Percentiles rank a stretch among this genome's conserved stretches.
phyloP scores from a whole-genome alignment of 345 rosid genomes.

The Gossypium stocksii region DNA sequence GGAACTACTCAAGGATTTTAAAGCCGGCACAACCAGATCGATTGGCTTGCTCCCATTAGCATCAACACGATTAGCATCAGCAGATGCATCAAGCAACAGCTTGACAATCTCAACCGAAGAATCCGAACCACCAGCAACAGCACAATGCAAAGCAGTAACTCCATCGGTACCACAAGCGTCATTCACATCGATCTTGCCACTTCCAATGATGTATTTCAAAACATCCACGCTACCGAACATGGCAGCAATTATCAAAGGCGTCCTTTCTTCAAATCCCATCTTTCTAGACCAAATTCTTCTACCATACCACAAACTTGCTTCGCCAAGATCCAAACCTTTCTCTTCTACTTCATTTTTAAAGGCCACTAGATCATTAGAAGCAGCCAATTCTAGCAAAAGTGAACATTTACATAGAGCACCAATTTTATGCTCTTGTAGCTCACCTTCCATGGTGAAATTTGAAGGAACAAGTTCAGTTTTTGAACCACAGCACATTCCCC shows the following conservation, averaged over 20 bases:
- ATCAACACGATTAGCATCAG: conserved; percentile 47
- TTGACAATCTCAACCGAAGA: conserved; percentile 54
- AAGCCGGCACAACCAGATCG: conserved; percentile 43
- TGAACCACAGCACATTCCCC: conserved; percentile 46
- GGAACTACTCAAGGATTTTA: conserved; percentile 34
- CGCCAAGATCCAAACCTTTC: conserved; percentile 42
- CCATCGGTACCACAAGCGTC: conserved; percentile 64
- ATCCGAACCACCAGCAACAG: conserved; percentile 66
- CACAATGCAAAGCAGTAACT: conserved; percentile 90
- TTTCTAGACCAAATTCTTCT: conserved; percentile 63
- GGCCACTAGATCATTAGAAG: conserved; percentile 56
- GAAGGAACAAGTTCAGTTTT: conserved; percentile 33
- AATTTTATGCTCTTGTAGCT: conserved; percentile 28
- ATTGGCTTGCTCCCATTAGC: conserved; percentile 63
- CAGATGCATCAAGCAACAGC: conserved; percentile 62
- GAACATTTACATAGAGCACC: conserved; percentile 25
- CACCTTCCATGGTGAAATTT: conserved; percentile 41
- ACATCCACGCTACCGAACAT: conserved; percentile 67
- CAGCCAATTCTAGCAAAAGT: conserved; percentile 73
- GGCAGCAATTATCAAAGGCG: conserved; percentile 83
- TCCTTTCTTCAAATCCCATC: conserved; percentile 82
- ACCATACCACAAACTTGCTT: conserved; percentile 68
- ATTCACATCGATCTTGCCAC: conserved; percentile 50
- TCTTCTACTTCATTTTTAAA: conserved; percentile 48
- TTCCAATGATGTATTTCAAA: conserved; percentile 50